phyloP scores from a whole-genome alignment of 2,329 filamentous ascomycete genomes.

The Phialophora macrospora region DNA sequence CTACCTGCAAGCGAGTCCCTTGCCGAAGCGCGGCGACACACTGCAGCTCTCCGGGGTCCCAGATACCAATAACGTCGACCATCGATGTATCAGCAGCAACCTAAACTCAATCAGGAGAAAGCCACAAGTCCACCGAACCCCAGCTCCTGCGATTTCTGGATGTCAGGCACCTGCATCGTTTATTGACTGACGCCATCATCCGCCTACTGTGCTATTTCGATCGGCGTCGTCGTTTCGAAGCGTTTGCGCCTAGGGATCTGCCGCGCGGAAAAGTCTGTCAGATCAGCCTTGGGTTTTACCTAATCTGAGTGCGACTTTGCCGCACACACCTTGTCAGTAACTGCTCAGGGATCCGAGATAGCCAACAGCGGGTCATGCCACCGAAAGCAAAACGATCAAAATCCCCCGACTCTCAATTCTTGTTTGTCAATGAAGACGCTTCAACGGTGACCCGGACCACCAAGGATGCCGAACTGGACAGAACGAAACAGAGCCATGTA shows the following conservation, averaged over 20 bases:
- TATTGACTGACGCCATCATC: conserved; percentile 9
- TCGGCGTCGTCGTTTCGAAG: conserved; percentile 5
- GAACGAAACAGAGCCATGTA: conserved; percentile 38
- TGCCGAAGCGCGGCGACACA: conserved; percentile 16
- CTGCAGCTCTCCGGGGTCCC: conserved; percentile 21
- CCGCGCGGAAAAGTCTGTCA: conserved; percentile 11
- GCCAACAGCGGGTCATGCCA: conserved; percentile 28
- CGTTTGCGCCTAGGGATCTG: conserved; percentile 6
- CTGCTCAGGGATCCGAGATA: conserved; percentile 6
- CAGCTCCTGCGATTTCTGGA: conserved; percentile 20
- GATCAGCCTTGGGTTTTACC: conserved; percentile 29
- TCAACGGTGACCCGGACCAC: conserved; percentile 29
- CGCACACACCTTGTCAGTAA: not conserved
- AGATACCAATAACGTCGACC: conserved; percentile 25
- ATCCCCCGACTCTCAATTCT: conserved; percentile 31
- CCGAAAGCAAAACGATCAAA: conserved; percentile 31
- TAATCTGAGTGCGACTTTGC: conserved; percentile 19
- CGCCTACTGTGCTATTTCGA: not conserved
- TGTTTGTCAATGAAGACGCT: conserved; percentile 37
- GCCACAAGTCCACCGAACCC: conserved; percentile 18
- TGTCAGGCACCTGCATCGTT: conserved; percentile 3
- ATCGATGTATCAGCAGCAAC: conserved; percentile 32
- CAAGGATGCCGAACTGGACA: conserved; percentile 32
- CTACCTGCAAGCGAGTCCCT: conserved; percentile 18
- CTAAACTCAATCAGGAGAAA: conserved; percentile 36